Evolutionary conservation across 1,139 yeast species (phyloP).

Genomic region (Sugiyamaella novakii): DNA sequence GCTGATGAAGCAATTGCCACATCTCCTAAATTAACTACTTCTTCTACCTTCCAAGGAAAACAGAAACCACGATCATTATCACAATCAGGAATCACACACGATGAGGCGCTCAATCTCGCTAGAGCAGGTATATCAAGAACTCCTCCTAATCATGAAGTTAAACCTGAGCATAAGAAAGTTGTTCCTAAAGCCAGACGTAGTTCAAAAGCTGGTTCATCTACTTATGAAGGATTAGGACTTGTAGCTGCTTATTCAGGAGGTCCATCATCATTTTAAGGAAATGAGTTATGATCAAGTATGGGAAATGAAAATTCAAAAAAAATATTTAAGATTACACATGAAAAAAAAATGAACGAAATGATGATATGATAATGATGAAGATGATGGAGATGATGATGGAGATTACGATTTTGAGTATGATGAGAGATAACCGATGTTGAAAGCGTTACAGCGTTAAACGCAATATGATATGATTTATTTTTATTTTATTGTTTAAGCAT

Average conservation of each 20-base stretch:
- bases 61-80: slow-evolving; percentile 29
- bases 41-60: background rate
- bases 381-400: slow-evolving; percentile 1
- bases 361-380: background rate
- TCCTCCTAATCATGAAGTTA: slow-evolving; percentile 19
- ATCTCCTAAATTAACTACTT: slow-evolving; percentile 3
- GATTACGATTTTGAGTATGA: background rate
- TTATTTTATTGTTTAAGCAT: too few species aligned
- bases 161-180: slow-evolving; percentile 19
- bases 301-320: background rate
- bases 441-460: too few species aligned
- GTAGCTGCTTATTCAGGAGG: slow-evolving; percentile 44
- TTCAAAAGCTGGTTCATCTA: slow-evolving; percentile 24
- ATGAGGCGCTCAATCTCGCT: slow-evolving; percentile 44
- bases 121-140: slow-evolving; percentile 36
- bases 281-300: too few species aligned
- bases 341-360: too few species aligned
- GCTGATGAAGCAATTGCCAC: slow-evolving; percentile 10
- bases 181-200: slow-evolving; percentile 17
- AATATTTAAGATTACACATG: too few species aligned
- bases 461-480: too few species aligned
- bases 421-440: background rate
- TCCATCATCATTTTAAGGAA: slow-evolving; percentile 36
- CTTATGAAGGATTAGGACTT: slow-evolving; percentile 40
- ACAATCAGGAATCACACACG: slow-evolving; percentile 37